Conservation (phyloP, 805 yeast species). For the Middelhovenomyces tepae region DNA sequence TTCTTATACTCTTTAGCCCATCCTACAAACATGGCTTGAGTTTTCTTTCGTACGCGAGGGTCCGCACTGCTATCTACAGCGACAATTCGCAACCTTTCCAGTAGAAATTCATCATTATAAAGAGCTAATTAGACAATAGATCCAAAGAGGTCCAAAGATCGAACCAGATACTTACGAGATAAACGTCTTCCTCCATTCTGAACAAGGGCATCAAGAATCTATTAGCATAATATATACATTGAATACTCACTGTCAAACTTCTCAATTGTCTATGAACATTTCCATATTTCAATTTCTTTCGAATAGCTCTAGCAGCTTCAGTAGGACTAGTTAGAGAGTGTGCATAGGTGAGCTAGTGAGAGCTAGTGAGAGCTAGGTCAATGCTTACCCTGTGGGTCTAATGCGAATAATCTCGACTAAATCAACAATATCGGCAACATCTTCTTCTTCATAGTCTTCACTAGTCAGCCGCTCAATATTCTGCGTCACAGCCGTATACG, state of each 20-base stretch:
- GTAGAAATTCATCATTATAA: conserved; percentile 59
- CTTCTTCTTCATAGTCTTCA: conserved; percentile 27
- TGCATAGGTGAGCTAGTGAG: not conserved
- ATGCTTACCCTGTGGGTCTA: conserved; percentile 28
- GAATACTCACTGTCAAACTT: conserved; percentile 42
- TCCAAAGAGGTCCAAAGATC: not conserved
- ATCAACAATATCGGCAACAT: conserved; percentile 45
- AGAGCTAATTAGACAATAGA: conserved; percentile 23
- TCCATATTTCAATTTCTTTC: conserved; percentile 90
- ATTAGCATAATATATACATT: not conserved
- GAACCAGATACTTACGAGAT: conserved; percentile 15
- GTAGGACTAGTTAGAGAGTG: conserved; percentile 31
- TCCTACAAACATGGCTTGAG: conserved; percentile 43
- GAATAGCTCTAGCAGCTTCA: conserved; percentile 86
- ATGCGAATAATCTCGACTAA: conserved; percentile 45
- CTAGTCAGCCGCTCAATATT: conserved; percentile 30
- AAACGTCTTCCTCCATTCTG: conserved; percentile 41
- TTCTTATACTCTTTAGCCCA: conserved; percentile 60
- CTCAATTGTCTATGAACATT: conserved; percentile 50
- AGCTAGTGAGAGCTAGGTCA: not conserved
- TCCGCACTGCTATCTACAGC: conserved; percentile 35
- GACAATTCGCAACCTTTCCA: conserved; percentile 52
- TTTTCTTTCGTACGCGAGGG: conserved; percentile 38
- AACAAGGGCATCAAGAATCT: conserved; percentile 48
- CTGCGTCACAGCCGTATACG: conserved; percentile 36